phyloP scores from a whole-genome alignment of 1,139 yeast species.

The Candida sanyaensis region DNA sequence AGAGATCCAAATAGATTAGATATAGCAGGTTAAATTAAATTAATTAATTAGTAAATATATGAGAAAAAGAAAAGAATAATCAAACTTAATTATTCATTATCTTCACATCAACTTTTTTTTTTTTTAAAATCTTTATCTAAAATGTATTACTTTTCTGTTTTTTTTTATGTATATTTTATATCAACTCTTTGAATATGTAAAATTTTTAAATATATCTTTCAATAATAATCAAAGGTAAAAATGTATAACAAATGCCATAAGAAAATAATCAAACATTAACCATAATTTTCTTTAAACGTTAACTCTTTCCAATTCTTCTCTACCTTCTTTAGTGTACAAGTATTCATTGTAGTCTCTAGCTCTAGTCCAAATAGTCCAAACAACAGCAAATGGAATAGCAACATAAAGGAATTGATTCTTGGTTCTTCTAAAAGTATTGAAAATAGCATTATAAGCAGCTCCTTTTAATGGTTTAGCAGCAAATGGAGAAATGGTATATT shows the following conservation, averaged over 20 bases:
- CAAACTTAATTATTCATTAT: too few species aligned
- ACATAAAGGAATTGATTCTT: constrained; percentile 82
- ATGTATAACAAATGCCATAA: neutral
- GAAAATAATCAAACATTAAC: neutral
- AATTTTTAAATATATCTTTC: too few species aligned
- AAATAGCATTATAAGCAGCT: constrained; percentile 78
- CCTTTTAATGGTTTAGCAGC: constrained; percentile 95
- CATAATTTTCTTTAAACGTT: constrained; percentile 49
- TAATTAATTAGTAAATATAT: neutral
- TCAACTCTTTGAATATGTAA: neutral
- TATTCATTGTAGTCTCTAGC: constrained; percentile 92
- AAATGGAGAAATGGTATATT: constrained; percentile 88
- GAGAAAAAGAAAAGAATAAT: too few species aligned
- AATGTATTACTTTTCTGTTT: neutral
- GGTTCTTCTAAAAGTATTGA: constrained; percentile 94
- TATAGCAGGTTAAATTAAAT: neutral
- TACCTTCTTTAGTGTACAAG: constrained; percentile 97
- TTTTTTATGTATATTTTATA: neutral
- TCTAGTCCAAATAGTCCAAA: constrained; percentile 85
- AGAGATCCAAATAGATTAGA: constrained; percentile 70
- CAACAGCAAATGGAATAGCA: constrained; percentile 72
- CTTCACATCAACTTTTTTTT: too few species aligned
- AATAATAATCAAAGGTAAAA: too few species aligned
- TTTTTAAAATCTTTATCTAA: too few species aligned
- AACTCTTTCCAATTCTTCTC: constrained; percentile 85